Evolutionary conservation across 2,329 filamentous ascomycete species (phyloP).

Genomic region (Epichloe scottii): DNA sequence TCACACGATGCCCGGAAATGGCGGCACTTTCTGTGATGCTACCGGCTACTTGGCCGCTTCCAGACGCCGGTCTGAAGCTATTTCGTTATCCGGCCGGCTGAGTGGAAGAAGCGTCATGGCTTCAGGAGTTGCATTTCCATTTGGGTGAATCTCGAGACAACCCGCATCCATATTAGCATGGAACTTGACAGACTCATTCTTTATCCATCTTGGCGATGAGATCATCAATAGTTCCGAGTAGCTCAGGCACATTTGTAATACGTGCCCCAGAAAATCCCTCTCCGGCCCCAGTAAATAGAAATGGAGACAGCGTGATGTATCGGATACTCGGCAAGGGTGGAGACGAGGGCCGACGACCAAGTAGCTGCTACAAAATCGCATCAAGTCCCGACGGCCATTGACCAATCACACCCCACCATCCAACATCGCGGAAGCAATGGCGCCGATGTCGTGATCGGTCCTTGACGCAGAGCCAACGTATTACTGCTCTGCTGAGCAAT

Average conservation of each 20-base stretch:
- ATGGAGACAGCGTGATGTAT: background rate
- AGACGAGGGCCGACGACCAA: background rate
- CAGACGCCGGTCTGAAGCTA: no score
- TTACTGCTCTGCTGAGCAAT: background rate
- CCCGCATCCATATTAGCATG: background rate
- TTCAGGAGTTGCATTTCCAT: background rate
- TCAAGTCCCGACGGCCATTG: constrained; percentile 11
- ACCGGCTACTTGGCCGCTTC: background rate
- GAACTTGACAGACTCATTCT: background rate
- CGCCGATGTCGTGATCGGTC: constrained; percentile 40
- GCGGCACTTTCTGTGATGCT: background rate
- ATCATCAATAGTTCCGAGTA: background rate
- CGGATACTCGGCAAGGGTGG: background rate
- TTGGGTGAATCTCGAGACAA: no score
- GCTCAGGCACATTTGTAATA: background rate
- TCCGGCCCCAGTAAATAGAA: constrained; percentile 4
- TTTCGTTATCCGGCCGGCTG: no score
- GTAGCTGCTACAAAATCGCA: constrained; percentile 6
- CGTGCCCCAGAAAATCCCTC: constrained; percentile 2
- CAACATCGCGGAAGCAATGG: constrained; percentile 35
- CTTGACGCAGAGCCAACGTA: constrained; percentile 19
- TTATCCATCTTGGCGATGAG: constrained; percentile 1
- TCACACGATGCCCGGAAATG: background rate
- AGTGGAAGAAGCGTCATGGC: background rate
- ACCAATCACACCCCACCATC: constrained; percentile 23